Evolutionary conservation across 768 basidiomycete species (phyloP).

Genomic region (Pleurotus eryngii): DNA sequence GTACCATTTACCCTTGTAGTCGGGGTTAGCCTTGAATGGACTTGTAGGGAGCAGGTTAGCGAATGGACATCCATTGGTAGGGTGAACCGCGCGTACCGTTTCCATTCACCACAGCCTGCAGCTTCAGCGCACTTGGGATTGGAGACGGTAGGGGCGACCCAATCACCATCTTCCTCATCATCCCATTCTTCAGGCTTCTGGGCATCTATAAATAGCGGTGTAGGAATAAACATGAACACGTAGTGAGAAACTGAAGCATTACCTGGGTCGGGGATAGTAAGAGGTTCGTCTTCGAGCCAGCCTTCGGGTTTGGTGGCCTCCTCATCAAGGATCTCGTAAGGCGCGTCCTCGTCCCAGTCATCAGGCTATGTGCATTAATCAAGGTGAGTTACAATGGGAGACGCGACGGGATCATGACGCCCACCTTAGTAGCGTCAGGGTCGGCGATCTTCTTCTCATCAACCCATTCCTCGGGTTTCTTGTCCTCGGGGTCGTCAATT

Average conservation of each 20-base stretch:
- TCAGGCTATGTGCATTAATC: conserved; percentile 53
- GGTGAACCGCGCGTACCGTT: conserved; percentile 44
- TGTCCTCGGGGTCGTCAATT: conserved; percentile 90
- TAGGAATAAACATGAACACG: not conserved
- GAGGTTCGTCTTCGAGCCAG: conserved; percentile 90
- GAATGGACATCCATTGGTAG: not conserved
- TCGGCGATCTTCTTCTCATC: conserved; percentile 85
- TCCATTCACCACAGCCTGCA: conserved; percentile 96
- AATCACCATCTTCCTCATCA: conserved; percentile 98
- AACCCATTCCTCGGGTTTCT: conserved; percentile 92
- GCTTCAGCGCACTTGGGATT: conserved; percentile 91
- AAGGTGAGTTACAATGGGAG: not conserved
- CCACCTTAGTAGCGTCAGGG: conserved; percentile 76
- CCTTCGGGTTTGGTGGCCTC: conserved; percentile 90
- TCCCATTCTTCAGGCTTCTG: conserved; percentile 99
- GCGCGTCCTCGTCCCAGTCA: conserved; percentile 98
- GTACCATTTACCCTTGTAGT: conserved; percentile 98
- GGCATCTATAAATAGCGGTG: conserved; percentile 44
- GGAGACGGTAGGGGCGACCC: conserved; percentile 84
- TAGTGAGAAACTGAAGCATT: conserved; percentile 13
- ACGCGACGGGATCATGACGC: conserved; percentile 11
- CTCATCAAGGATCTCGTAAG: conserved; percentile 85
- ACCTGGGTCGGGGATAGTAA: conserved; percentile 85
- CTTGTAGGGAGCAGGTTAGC: conserved; percentile 28
- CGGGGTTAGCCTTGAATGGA: conserved; percentile 86